Evolutionary conservation across 2,329 filamentous ascomycete species (phyloP).

Genomic region (Lasiodiplodia sp.): DNA sequence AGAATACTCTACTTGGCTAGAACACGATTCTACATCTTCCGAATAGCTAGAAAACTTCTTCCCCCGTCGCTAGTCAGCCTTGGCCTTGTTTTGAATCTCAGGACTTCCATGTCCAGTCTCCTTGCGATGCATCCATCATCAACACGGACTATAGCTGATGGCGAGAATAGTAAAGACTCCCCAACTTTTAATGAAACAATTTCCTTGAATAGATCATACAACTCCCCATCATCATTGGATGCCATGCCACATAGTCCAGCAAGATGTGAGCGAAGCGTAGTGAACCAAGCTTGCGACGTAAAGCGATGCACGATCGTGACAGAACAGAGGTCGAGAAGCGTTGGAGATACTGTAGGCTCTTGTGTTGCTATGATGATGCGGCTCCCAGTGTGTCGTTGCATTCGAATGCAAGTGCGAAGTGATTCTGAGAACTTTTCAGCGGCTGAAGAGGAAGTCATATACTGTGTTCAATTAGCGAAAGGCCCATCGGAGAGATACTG

Average conservation of each 20-base stretch:
- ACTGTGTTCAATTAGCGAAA: constrained; percentile 52
- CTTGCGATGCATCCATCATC: not conserved
- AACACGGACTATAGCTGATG: constrained; percentile 8
- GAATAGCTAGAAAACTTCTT: constrained; percentile 21
- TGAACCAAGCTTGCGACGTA: constrained; percentile 69
- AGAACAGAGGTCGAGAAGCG: constrained; percentile 74
- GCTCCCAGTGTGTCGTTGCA: constrained; percentile 74
- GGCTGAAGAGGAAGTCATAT: constrained; percentile 62
- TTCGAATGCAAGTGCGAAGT: constrained; percentile 68
- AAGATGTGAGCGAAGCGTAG: constrained; percentile 54
- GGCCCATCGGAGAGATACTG: no score
- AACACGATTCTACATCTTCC: not conserved
- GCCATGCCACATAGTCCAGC: constrained; percentile 48
- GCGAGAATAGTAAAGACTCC: constrained; percentile 24
- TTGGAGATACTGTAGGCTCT: constrained; percentile 74
- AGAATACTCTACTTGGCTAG: no score
- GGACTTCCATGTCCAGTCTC: constrained; percentile 15
- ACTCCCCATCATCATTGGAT: constrained; percentile 32
- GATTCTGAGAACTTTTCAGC: constrained; percentile 66
- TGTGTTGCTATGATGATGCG: constrained; percentile 78
- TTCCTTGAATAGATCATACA: constrained; percentile 47
- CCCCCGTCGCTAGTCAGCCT: constrained; percentile 23
- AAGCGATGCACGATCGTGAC: constrained; percentile 78
- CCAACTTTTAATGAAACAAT: constrained; percentile 52
- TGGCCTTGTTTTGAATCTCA: constrained; percentile 26